Conservation (phyloP, 345 rosid genomes). For the Camelina laxa region DNA sequence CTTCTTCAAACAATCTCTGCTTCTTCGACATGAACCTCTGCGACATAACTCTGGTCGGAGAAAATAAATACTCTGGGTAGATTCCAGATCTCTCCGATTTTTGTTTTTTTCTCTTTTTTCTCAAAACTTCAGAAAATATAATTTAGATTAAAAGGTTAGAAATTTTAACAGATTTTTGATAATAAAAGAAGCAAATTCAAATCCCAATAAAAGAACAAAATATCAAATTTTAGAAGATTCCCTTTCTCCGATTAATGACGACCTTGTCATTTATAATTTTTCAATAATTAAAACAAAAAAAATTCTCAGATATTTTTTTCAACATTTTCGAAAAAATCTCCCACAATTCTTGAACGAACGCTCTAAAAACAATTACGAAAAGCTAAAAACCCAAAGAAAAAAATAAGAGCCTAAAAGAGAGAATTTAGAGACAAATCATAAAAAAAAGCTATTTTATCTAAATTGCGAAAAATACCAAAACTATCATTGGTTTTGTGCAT, state of each 20-base stretch:
- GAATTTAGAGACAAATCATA: conserved; percentile 29
- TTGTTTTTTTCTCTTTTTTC: conserved; percentile 30
- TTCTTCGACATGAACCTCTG: conserved; percentile 49
- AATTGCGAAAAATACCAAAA: conserved; percentile 24
- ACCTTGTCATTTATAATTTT: conserved; percentile 1
- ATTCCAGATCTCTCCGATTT: conserved; percentile 28
- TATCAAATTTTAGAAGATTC: conserved; percentile 39
- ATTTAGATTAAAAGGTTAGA: background rate
- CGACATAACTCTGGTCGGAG: conserved; percentile 49
- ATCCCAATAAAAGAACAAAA: conserved; percentile 21
- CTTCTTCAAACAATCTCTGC: conserved; percentile 34
- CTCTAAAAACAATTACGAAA: background rate
- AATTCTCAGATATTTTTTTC: background rate
- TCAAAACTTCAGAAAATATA: conserved; percentile 44
- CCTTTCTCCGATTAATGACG: conserved; percentile 24
- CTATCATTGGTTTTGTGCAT: conserved; percentile 26
- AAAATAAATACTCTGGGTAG: conserved; percentile 11
- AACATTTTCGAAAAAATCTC: conserved; percentile 34
- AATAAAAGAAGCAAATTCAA: conserved; percentile 10
- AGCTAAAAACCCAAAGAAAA: background rate
- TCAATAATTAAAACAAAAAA: background rate
- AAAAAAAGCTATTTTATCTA: conserved; percentile 27
- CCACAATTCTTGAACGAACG: conserved; percentile 18
- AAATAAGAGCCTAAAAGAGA: background rate
- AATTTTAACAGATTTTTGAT: conserved; percentile 3